phyloP scores from a whole-genome alignment of 108 stramenopile genomes.

The Nitzschia palea region DNA sequence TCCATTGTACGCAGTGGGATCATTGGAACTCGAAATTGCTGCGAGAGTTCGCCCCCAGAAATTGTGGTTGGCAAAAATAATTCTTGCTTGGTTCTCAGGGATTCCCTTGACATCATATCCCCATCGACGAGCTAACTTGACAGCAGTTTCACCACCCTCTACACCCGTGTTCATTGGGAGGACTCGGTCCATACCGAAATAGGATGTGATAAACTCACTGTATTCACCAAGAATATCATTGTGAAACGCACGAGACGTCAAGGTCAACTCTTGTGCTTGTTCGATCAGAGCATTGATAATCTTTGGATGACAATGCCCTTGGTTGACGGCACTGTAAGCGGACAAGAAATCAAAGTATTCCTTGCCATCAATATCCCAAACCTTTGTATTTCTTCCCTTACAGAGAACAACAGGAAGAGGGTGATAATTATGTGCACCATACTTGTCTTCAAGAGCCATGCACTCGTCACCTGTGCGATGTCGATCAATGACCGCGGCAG shows the following conservation, averaged over 20 bases:
- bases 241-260: constrained; percentile 98
- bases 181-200: constrained; percentile 96
- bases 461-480: constrained; percentile 38
- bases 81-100: constrained; percentile 80
- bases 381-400: constrained; percentile 70
- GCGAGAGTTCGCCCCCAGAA: constrained; percentile 99
- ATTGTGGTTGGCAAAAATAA: constrained; percentile 95
- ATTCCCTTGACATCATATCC: constrained; percentile 97
- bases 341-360: constrained; percentile 97
- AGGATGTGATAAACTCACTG: constrained; percentile 82
- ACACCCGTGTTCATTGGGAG: constrained; percentile 99
- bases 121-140: constrained; percentile 91
- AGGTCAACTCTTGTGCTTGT: constrained; percentile 90
- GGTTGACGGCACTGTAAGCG: constrained; percentile 99
- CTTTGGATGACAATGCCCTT: constrained; percentile 99
- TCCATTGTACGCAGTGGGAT: constrained; percentile 89
- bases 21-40: constrained; percentile 94
- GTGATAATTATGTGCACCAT: constrained; percentile 97
- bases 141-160: constrained; percentile 98
- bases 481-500: not conserved
- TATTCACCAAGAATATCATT: constrained; percentile 96
- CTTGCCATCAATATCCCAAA: constrained; percentile 79
- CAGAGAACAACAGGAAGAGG: constrained; percentile 95
- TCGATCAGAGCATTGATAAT: constrained; percentile 89
- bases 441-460: constrained; percentile 85